Conservation (phyloP, 2,329 filamentous ascomycete species). For the Cryphonectria nitschkei region DNA sequence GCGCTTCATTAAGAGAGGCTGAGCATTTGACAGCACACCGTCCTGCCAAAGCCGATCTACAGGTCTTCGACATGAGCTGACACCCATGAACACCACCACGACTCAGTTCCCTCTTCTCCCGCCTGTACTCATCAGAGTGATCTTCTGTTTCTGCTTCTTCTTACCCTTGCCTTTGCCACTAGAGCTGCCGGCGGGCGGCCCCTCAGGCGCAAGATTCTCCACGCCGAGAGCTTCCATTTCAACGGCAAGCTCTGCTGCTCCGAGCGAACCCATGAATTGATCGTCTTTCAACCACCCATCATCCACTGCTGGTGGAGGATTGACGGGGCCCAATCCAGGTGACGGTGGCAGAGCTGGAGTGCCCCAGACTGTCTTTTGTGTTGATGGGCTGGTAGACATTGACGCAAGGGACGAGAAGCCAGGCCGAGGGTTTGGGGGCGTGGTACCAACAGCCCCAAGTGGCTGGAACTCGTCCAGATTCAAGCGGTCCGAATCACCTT, state of each 20-base stretch:
- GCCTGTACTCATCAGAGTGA: slow-evolving; percentile 72
- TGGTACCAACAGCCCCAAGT: slow-evolving; percentile 54
- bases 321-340: slow-evolving; percentile 52
- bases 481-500: slow-evolving; percentile 40
- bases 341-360: slow-evolving; percentile 70
- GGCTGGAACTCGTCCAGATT: slow-evolving; percentile 69
- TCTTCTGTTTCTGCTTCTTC: slow-evolving; percentile 75
- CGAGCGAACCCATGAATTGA: slow-evolving; percentile 72
- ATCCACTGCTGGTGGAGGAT: slow-evolving; percentile 45
- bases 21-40: background rate
- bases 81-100: background rate
- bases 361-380: slow-evolving; percentile 88
- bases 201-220: slow-evolving; percentile 35
- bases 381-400: slow-evolving; percentile 79
- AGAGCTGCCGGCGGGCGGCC: slow-evolving; percentile 29
- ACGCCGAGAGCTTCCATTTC: slow-evolving; percentile 61
- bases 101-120: slow-evolving; percentile 51
- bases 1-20: background rate
- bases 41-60: background rate
- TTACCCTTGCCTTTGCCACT: slow-evolving; percentile 46
- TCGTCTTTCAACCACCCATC: slow-evolving; percentile 90
- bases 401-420: slow-evolving; percentile 73
- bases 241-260: slow-evolving; percentile 60
- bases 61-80: background rate
- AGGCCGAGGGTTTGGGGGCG: slow-evolving; percentile 60